Evolutionary conservation across 2,329 filamentous ascomycete genomes (phyloP).

Genomic region (Chrysoporthe deuterocubensis): DNA sequence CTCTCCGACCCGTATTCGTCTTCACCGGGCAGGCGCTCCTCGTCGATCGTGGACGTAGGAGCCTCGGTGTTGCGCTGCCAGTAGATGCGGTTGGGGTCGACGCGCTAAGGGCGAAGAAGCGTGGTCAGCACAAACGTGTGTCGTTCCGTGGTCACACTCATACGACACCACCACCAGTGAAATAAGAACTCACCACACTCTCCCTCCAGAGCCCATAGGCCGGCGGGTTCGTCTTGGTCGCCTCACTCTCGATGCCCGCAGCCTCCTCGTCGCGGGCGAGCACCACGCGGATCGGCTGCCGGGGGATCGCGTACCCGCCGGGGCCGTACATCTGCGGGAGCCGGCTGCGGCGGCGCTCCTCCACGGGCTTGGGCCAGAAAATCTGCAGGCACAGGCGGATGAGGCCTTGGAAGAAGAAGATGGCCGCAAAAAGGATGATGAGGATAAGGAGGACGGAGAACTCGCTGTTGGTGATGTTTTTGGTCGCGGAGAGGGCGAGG

Average conservation of each 20-base stretch:
- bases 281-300: conserved; percentile 75
- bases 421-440: conserved; percentile 71
- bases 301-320: conserved; percentile 71
- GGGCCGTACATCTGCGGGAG: conserved; percentile 54
- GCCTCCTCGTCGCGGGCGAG: conserved; percentile 76
- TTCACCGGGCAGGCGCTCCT: conserved; percentile 20
- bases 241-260: conserved; percentile 57
- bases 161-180: background rate
- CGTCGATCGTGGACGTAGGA: conserved; percentile 19
- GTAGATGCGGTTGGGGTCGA: conserved; percentile 79
- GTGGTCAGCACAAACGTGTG: conserved; percentile 2
- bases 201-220: conserved; percentile 86
- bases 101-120: conserved; percentile 52
- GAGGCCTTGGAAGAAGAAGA: conserved; percentile 81
- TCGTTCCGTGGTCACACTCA: background rate
- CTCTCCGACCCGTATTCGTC: conserved; percentile 31
- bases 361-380: conserved; percentile 49
- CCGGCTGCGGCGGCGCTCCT: conserved; percentile 33
- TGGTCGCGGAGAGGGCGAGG: conserved; percentile 71
- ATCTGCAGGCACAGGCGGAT: conserved; percentile 73
- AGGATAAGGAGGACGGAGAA: conserved; percentile 82
- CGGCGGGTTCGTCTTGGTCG: conserved; percentile 68
- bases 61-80: conserved; percentile 69
- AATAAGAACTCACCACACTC: conserved; percentile 68
- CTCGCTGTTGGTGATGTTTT: conserved; percentile 66